These are phyloP conservation scores for Phytophthora crassamura DNA, from an alignment of 352 stramenopile species.

Conservation along the genomic window DNA sequence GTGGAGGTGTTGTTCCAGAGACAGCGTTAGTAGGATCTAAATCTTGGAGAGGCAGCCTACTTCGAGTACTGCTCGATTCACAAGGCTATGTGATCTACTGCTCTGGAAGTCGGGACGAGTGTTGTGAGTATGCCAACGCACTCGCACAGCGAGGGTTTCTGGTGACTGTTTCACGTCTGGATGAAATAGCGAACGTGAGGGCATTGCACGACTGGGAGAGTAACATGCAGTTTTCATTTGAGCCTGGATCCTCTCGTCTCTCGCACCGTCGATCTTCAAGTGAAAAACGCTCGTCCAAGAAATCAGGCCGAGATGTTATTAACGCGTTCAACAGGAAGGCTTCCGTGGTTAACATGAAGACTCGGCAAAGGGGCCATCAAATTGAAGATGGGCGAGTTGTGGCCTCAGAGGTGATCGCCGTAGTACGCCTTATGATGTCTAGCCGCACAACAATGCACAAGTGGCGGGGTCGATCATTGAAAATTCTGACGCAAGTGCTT, in stretches of 20 bases:
- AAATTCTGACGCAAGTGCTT: conserved; percentile 35
- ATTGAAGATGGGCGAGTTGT: conserved; percentile 38
- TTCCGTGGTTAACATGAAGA: conserved; percentile 9
- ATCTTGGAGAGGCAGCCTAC: conserved; percentile 65
- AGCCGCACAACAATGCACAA: conserved; percentile 18
- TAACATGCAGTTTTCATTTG: conserved; percentile 39
- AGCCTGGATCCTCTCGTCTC: conserved; percentile 55
- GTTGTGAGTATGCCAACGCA: conserved; percentile 39
- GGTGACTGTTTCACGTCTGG: conserved; percentile 48
- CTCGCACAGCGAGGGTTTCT: conserved; percentile 54
- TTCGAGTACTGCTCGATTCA: conserved; percentile 50
- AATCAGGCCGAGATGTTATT: conserved; percentile 43
- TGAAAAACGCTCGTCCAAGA: conserved; percentile 42
- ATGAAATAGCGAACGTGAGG: conserved; percentile 47
- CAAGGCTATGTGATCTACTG: conserved; percentile 64
- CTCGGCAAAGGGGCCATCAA: conserved; percentile 2
- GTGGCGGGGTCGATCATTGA: conserved; percentile 39
- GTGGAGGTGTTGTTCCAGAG: conserved; percentile 56
- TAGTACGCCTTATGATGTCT: conserved; percentile 36
- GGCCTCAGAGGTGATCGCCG: conserved; percentile 49
- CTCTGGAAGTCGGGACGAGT: conserved; percentile 43
- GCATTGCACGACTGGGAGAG: conserved; percentile 60
- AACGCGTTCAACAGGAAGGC: conserved; percentile 53
- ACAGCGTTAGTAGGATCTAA: conserved; percentile 65
- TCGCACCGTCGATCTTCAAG: conserved; percentile 41